Evolutionary conservation across 495 filamentous ascomycete genomes (phyloP).

Genomic region (Aspergillus sclerotiicarbonarius): DNA sequence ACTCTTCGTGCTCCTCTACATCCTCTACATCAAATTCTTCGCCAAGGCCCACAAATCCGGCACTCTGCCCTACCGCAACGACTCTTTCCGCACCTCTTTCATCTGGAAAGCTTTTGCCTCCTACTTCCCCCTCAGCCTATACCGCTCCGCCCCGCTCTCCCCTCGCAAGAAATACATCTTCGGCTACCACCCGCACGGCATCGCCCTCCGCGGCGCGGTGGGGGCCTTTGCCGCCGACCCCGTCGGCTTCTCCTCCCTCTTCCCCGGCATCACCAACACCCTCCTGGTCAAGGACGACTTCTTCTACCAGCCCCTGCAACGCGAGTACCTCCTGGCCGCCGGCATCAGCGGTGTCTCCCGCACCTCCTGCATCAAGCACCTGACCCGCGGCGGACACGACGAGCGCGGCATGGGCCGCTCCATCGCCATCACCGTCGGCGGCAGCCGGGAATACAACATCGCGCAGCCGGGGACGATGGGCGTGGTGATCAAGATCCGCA

Average conservation of each 20-base stretch:
- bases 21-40: constrained; percentile 67
- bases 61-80: constrained; percentile 61
- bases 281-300: constrained; percentile 14
- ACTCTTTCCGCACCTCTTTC: constrained; percentile 59
- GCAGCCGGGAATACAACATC: constrained; percentile 26
- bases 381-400: constrained; percentile 25
- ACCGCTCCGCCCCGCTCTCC: constrained; percentile 43
- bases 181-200: constrained; percentile 85
- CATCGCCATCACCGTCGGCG: constrained; percentile 30
- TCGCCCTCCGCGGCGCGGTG: constrained; percentile 81
- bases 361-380: constrained; percentile 23
- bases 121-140: constrained; percentile 21
- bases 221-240: constrained; percentile 77
- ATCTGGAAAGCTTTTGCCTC: constrained; percentile 21
- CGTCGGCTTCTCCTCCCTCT: constrained; percentile 71
- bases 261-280: constrained; percentile 78
- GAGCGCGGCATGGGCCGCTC: constrained; percentile 28
- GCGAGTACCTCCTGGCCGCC: constrained; percentile 20
- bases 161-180: constrained; percentile 81
- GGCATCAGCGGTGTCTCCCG: constrained; percentile 25
- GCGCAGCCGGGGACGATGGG: constrained; percentile 25
- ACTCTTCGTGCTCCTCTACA: constrained; percentile 57
- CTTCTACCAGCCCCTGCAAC: constrained; percentile 18
- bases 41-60: constrained; percentile 67
- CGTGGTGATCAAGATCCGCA: constrained; percentile 23